Evolutionary conservation across 1,284 basidiomycete species (phyloP), one percentile per base, ranked within the genome.

Genomic region (Rhodotorula sp.): DNA sequence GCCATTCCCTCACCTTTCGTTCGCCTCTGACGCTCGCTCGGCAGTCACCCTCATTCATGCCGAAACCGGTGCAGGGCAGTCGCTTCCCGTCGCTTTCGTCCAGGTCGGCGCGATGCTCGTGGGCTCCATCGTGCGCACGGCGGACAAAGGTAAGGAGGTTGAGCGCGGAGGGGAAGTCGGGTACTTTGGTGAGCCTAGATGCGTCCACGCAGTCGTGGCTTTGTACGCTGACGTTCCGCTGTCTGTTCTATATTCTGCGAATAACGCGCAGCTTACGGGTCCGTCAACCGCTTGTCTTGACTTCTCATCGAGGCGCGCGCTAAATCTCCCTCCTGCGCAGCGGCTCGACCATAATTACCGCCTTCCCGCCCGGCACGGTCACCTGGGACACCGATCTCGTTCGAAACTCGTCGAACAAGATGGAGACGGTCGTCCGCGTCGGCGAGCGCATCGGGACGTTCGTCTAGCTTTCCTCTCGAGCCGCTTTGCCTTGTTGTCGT

Each of bases 301-400:
- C 27, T 29, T 2, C 27, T 39, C 27, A 19, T 30, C 29, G n/a
- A 19, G 9, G 2, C 19, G 4, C 8, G 29, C 24, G 20, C 19
- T 32, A 24, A 32, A 30, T 47, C 32, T 22, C 1, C 34, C 44
- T 4, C n/a, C 29, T 53, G 2, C 88, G 89, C 74, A 88, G 88
- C 1, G 88, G 88, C 36, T 88, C 86, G 79, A 91, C 90, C 2
- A 77, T 87, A 58, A 84, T 91, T 55, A 82, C 80, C 13, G 78
- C 90, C n/a, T 88, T 90, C 80, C 88, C 89, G 44, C 79, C 82
- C 62, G 86, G 85, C 6, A 73, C 85, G 61, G 80, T 91, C 36
- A 76, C 82, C 79, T 89, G 81, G 76, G 90, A 93, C 76, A 80
- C 84, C 13, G 90, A 92, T 78, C 78, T 94, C 62, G 69, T 87